Evolutionary conservation across 441 rosid species (phyloP).

Genomic region (Flueggea neowawraea): DNA sequence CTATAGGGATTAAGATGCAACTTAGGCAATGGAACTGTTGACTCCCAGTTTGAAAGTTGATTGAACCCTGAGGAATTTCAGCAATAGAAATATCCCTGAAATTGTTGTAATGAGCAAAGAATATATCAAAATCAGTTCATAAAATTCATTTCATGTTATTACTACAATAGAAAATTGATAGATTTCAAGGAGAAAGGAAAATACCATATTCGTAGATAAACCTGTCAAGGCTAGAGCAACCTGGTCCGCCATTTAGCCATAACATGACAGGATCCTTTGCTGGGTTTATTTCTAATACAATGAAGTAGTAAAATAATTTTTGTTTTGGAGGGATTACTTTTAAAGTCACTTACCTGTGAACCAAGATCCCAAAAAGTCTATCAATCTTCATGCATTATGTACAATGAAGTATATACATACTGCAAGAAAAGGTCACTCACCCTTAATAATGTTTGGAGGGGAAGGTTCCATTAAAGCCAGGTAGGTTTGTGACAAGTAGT

Average conservation of each 20-base stretch:
- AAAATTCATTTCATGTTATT: too few relatives aligned
- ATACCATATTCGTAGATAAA: slow-evolving; percentile 38
- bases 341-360: slow-evolving; percentile 57
- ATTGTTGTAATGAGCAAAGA: too few relatives aligned
- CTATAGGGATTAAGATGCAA: slow-evolving; percentile 72
- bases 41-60: slow-evolving; percentile 55
- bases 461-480: slow-evolving; percentile 54
- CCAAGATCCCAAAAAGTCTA: background rate
- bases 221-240: slow-evolving; percentile 41
- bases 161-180: too few relatives aligned
- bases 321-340: slow-evolving; percentile 40
- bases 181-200: too few relatives aligned
- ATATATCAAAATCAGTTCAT: too few relatives aligned
- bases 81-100: too few relatives aligned
- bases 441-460: slow-evolving; percentile 89
- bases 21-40: slow-evolving; percentile 27
- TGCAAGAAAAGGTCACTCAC: slow-evolving; percentile 18
- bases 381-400: too few relatives aligned
- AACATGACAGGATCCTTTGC: slow-evolving; percentile 33
- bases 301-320: slow-evolving; percentile 40
- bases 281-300: slow-evolving; percentile 36
- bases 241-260: slow-evolving; percentile 50
- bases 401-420: background rate
- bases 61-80: slow-evolving; percentile 58
- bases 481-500: slow-evolving; percentile 47